Percentiles rank a stretch among this genome's conserved stretches.
Conservation (phyloP, 805 yeast species). For the Clavispora carvajalis region DNA sequence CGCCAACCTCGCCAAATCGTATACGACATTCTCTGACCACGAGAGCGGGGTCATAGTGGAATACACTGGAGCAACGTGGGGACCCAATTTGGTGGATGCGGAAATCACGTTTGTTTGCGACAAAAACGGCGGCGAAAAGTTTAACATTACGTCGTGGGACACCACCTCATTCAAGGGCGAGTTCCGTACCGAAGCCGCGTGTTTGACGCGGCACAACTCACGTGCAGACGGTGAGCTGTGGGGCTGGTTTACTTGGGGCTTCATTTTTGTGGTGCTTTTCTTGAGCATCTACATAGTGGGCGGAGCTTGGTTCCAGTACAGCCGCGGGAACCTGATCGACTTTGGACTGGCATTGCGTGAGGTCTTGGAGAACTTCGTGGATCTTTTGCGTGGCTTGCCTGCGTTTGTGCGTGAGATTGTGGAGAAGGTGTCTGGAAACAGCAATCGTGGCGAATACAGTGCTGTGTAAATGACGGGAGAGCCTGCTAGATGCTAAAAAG, state of each 20-base stretch:
- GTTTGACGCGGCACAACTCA: constrained; percentile 27
- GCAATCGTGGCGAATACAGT: constrained; percentile 82
- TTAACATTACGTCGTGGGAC: constrained; percentile 33
- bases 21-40: constrained; percentile 24
- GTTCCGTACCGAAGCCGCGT: constrained; percentile 33
- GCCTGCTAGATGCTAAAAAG: no score
- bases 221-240: constrained; percentile 44
- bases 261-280: constrained; percentile 65
- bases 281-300: constrained; percentile 68
- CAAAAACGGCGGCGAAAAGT: constrained; percentile 15
- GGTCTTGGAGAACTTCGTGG: constrained; percentile 61
- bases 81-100: constrained; percentile 48
- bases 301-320: constrained; percentile 72
- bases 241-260: constrained; percentile 82
- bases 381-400: constrained; percentile 55
- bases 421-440: constrained; percentile 56
- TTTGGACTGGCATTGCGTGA: constrained; percentile 70
- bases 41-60: constrained; percentile 29
- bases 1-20: constrained; percentile 31
- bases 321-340: constrained; percentile 65
- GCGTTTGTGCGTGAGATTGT: constrained; percentile 63
- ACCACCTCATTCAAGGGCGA: constrained; percentile 22
- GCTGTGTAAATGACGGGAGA: constrained; percentile 53
- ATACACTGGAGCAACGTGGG: constrained; percentile 66
- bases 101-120: constrained; percentile 46